Base-by-base conservation (phyloP, 768 basidiomycete genomes). In the Tylopilus sp. region DNA sequence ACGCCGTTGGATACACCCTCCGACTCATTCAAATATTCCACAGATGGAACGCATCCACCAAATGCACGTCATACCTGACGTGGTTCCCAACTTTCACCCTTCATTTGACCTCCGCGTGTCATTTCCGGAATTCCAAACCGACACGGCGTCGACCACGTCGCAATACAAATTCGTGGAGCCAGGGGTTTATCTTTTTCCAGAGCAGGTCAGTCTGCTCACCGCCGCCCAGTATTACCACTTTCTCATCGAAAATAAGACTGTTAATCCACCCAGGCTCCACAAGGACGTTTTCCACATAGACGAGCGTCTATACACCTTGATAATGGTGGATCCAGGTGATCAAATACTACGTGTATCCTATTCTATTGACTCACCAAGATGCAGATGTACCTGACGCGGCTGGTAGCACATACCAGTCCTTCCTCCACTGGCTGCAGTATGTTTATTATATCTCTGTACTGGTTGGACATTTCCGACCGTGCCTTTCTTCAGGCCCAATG, bases 21-120 rank as follows among this genome's bases (percentile, higher is more conserved):
- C 12, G 1, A 44, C 23, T 25, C 42, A 21, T n/a, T 40, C 26
- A 44, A 28, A 21, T 30, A 9, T 11, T 36, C 18, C 26, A 26
- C 7, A 94, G 88, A 97, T 97, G 92, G 90, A 97, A 64, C 87
- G 95, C 63, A 63, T 98, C 40, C 78, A 91, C 59, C 90, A 94
- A 71, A 92, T 97, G 91, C 72, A 85, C 44, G 85, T 98, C 51
- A 76, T 97, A 2, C 95, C 95, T 0, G 95, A 99, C 63, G 72
- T 95, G 11, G 66, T 98, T 17, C 82, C 89, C 1, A 73, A 73
- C 33, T 64, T 95, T 8, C 80, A 78, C 45, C 91, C 92, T 0
- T 79, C 81, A 17, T 61, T 91, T 33, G 91, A 95, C 62, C 71
- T 98, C 12, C 83, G 80, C 22, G 69, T 95, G 45, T 76, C 78